A percentile compares a stretch with the other conserved stretches of the same genome.
phyloP scores from a whole-genome alignment of 768 basidiomycete species.

The Russula foetens region DNA sequence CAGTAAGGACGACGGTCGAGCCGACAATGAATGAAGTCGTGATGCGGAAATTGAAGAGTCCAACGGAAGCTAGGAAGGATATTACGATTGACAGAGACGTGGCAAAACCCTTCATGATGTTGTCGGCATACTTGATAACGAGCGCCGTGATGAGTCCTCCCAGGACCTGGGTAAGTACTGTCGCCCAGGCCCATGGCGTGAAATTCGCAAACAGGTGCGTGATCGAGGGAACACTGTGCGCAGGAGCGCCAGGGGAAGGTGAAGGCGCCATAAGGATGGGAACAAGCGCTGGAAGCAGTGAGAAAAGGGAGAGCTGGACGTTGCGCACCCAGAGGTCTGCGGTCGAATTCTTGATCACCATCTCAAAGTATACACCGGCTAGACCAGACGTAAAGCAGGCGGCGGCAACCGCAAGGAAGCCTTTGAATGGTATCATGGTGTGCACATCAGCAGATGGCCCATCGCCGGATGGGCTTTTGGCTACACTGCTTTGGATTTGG shows the following conservation, averaged over 20 bases:
- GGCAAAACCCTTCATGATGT: slow-evolving; percentile 91
- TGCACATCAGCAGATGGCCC: slow-evolving; percentile 25
- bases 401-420: slow-evolving; percentile 81
- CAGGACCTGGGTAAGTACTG: slow-evolving; percentile 78
- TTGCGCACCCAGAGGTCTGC: slow-evolving; percentile 95
- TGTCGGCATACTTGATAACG: slow-evolving; percentile 92
- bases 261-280: slow-evolving; percentile 55
- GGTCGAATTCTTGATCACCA: slow-evolving; percentile 87
- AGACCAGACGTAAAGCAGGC: slow-evolving; percentile 95
- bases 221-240: slow-evolving; percentile 31
- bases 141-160: slow-evolving; percentile 91
- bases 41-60: slow-evolving; percentile 84
- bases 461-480: slow-evolving; percentile 14
- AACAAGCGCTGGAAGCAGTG: slow-evolving; percentile 77
- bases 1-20: slow-evolving; percentile 71
- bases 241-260: slow-evolving; percentile 24
- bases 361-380: slow-evolving; percentile 97
- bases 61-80: slow-evolving; percentile 87
- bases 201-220: slow-evolving; percentile 73
- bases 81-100: slow-evolving; percentile 91
- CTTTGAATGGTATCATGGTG: slow-evolving; percentile 74
- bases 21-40: slow-evolving; percentile 82
- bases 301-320: slow-evolving; percentile 92
- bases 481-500: slow-evolving; percentile 33
- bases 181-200: slow-evolving; percentile 86